Evolutionary conservation across 441 rosid genomes (phyloP), one percentile per base, ranked within the genome.

Genomic region (Biscutella laevigata): DNA sequence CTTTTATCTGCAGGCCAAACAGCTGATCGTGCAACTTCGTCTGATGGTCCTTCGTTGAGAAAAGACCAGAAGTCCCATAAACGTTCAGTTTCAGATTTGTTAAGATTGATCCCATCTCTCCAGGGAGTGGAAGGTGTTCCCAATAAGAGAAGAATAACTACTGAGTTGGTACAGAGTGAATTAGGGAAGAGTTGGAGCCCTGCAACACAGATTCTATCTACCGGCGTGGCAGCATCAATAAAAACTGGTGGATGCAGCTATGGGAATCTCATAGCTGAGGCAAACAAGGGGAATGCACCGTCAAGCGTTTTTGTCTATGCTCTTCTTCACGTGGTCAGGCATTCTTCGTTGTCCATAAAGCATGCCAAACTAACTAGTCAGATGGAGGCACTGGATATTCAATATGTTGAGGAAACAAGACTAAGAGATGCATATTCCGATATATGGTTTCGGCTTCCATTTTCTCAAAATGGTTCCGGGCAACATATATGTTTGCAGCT

Each of bases 361-460:
- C 92, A 86, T 79, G 96, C 97, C 51, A 81, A 94, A 73, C 77
- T 94, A 64, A 94, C 94, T 25, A 71, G 89, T 78, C 99, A 94
- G 81, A 94, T 94, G 97, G 91, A 84, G 22, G 77, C 83, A 39
- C 61, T 89, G 64, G 91, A 83, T 53, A 89, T 94, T 71, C 87
- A 95, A 49, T 94, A 83, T 65, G 94, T 81, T 51, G 99, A 94
- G 74, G 96, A 87, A 76, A 84, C 77, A 59, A 82, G 94, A 47
- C 69, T 80, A 15, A 70, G 78, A 71, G 83, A 71, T 66, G 83
- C 83, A 32, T 87, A 88, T 49, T 81, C 95, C 26, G 82, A 87
- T 72, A 83, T 94, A 78, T 89, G 97, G 99, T 94, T 94, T 67
- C 81, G 89, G 14, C 87, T 94, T 59, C 97, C 97, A 53, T 80